Evolutionary conservation across 164 flowering plant species (phyloP), one percentile per base, ranked within the genome.

Genomic region (Magnolia kwangsiensis): DNA sequence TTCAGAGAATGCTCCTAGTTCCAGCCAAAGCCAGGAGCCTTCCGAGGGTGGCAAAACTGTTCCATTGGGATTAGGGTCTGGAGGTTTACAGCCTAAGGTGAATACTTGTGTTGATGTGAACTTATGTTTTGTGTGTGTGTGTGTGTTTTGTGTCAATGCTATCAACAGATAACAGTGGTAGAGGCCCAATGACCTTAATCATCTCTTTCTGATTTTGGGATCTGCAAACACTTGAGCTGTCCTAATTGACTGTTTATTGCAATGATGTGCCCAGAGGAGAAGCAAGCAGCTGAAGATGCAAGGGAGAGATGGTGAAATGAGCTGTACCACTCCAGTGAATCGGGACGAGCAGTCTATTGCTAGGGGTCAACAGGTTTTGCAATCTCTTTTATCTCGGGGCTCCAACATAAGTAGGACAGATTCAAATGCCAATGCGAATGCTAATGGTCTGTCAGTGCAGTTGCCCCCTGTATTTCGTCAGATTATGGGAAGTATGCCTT

Each of bases 51-150:
- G 76, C 21, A 78, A 82, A 75, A 67, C 81, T 71, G 85, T 83
- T 84, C 99, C 99, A 11, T 84, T 94, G 80, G 99, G 99, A 67
- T 74, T 96, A 73, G 99, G 99, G n/a, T 74, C 88, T 58, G 95
- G 91, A 63, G 90, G 92, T 63, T 85, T 96, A 82, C 95, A 89
- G 49, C 89, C 89, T 18, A 91, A 83, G 97, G 97, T 93, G 73
- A 72, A 82, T 67, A 59, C 13, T 21, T 63, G 31, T 18, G 0
- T n/a, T 64, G n/a, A 8, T 1, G 0, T 74, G 4, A 16, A 21
- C 31, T 74, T 24, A 31, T 61, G 63, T 37, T 20, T 2, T 6
- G 20, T 5, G 19, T 71, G 51, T 7, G 29, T 21, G 1, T 66
- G 21, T 66, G 71, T 14, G 18, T 24, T 31, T 67, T 29, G 71